Base-by-base conservation (phyloP, 164 flowering plant species). In the Santalum album region DNA sequence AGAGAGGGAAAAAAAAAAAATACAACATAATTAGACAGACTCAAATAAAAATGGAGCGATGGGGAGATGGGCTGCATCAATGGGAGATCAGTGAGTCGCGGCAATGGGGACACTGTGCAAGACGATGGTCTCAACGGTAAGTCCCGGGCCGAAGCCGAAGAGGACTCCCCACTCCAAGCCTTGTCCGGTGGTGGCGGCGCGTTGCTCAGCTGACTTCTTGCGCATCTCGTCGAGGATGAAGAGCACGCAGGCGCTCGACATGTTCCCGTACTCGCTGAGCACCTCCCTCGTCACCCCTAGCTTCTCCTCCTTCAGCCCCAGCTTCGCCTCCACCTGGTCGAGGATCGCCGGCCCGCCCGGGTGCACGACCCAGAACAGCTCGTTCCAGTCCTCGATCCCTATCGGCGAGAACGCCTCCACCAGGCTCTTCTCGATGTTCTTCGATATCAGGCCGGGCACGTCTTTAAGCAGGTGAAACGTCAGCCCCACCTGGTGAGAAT, bases 301-400 rank as follows among this genome's bases (percentile, higher is more conserved):
- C 34, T 68, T 68, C 29, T 68, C 72, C n/a, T 63, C 54, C 34
- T 68, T 59, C 19, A 68, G 48, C 0, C 61, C 67, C 49, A 68
- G 64, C 22, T 55, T 59, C 1, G 22, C 25, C 58, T 68, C 72
- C 12, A 63, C 72, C 64, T 68, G 72, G 52, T 68, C 72, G 1
- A 68, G 67, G 50, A 68, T 68, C 1, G 71, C 71, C 24, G 68
- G 72, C 0, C 72, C 72, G 1, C 68, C 67, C 6, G 72, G 72
- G 46, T 68, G 72, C 9, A 61, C 72, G 10, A 68, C 46, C 72
- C 72, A 68, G 50, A 68, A 68, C 12, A 68, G 17, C 1, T 66
- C 58, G 56, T 68, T 68, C 72, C 72, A 63, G 58, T 68, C 72
- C 12, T 14, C 47, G 53, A 68, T 55, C 7, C 71, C 72, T 9